These are phyloP conservation scores for Microsporum canis DNA, from an alignment of 2,329 filamentous ascomycete species.

Conservation along the genomic window DNA sequence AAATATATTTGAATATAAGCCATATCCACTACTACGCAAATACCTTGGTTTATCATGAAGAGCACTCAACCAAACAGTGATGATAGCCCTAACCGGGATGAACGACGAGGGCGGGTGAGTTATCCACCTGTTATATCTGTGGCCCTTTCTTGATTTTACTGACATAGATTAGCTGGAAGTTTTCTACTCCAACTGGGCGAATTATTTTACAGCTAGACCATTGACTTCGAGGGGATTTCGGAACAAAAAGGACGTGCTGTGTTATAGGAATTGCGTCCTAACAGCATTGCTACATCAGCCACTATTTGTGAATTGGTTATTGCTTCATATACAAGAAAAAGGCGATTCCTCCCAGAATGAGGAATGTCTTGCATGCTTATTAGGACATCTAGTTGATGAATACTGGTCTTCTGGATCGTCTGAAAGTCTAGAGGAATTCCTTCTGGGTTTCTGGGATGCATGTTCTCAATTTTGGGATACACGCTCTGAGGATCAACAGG, in stretches of 20 bases:
- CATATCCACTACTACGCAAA: neutral
- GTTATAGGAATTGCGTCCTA: slow-evolving; percentile 12
- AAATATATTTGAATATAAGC: neutral
- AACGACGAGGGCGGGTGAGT: slow-evolving; percentile 9
- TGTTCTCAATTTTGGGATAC: slow-evolving; percentile 6
- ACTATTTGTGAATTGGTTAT: slow-evolving; percentile 11
- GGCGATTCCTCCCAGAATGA: neutral
- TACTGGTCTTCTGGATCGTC: slow-evolving; percentile 7
- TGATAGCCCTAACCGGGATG: neutral
- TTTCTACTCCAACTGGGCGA: slow-evolving; percentile 10
- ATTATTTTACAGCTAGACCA: neutral
- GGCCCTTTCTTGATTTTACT: neutral
- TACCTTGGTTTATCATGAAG: neutral
- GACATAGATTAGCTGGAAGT: slow-evolving; percentile 6
- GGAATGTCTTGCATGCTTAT: slow-evolving; percentile 7
- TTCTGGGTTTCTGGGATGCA: slow-evolving; percentile 1
- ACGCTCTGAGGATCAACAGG: slow-evolving; percentile 7
- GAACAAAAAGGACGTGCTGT: slow-evolving; percentile 9
- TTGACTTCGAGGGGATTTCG: slow-evolving; percentile 6
- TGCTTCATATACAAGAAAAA: neutral
- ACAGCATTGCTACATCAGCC: slow-evolving; percentile 11
- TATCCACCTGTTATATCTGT: neutral
- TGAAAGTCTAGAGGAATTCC: slow-evolving; percentile 1
- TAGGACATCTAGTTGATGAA: slow-evolving; percentile 1
- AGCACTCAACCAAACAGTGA: neutral